phyloP scores from a whole-genome alignment of 2,329 filamentous ascomycete species.

The Lachnum nothofagi region DNA sequence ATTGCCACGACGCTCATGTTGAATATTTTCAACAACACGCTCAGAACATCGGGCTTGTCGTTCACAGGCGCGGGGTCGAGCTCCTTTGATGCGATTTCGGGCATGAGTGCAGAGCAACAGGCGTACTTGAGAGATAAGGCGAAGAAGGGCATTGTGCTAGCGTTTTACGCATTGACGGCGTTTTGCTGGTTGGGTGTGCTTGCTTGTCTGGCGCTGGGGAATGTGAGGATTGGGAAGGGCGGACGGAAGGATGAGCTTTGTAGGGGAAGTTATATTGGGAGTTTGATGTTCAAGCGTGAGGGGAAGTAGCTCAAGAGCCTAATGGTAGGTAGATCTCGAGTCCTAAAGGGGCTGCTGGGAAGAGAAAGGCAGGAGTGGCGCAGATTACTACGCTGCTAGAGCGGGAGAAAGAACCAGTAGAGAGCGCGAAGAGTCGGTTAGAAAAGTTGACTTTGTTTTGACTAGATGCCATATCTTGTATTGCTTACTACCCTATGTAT shows the following conservation, averaged over 20 bases:
- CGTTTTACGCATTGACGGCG: constrained; percentile 57
- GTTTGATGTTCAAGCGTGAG: constrained; percentile 2
- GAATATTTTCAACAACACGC: constrained; percentile 60
- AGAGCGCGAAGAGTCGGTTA: too few relatives aligned
- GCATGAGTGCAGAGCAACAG: constrained; percentile 34
- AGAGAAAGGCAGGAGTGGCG: too few relatives aligned
- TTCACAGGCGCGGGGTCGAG: constrained; percentile 27
- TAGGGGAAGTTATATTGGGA: constrained; percentile 18
- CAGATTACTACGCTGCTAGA: too few relatives aligned
- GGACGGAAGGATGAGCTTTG: constrained; percentile 17
- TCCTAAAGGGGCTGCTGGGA: too few relatives aligned
- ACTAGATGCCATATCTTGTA: too few relatives aligned
- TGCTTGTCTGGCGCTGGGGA: constrained; percentile 42
- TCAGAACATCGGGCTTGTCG: constrained; percentile 16
- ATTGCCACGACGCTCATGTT: constrained; percentile 63
- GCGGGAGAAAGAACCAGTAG: too few relatives aligned
- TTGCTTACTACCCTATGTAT: too few relatives aligned
- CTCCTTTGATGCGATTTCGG: constrained; percentile 35
- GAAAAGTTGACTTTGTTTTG: too few relatives aligned
- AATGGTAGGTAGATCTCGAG: too few relatives aligned
- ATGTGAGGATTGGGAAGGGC: constrained; percentile 37
- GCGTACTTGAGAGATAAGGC: constrained; percentile 39
- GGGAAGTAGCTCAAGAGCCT: too few relatives aligned
- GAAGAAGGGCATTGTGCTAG: constrained; percentile 58
- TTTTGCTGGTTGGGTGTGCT: constrained; percentile 48